Conservation (phyloP, 169 alveolate species). For the Plasmodium sp. region DNA sequence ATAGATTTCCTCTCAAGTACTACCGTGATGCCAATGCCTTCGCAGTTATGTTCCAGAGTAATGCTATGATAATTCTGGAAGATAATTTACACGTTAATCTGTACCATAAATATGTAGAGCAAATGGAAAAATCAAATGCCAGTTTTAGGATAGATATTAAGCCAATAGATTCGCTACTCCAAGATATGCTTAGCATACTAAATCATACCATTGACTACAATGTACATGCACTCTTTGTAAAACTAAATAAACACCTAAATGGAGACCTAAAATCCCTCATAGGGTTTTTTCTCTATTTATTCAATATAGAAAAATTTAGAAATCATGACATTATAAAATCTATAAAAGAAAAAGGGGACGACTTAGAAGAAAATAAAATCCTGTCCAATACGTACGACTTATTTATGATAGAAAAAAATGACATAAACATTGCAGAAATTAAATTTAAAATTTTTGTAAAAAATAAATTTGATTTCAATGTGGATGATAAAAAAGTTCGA, state of each 20-base stretch:
- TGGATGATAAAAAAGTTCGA: background rate
- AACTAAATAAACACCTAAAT: conserved; percentile 16
- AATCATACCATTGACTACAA: background rate
- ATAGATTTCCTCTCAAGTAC: conserved; percentile 11
- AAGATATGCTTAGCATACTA: conserved; percentile 23
- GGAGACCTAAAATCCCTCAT: conserved; percentile 17
- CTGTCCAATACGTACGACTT: background rate
- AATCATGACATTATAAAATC: background rate
- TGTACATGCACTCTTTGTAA: conserved; percentile 5
- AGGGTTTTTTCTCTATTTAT: conserved; percentile 1
- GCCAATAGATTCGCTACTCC: background rate
- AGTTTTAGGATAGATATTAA: background rate
- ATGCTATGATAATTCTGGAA: conserved; percentile 27
- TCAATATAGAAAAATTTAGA: background rate
- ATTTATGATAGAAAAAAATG: conserved; percentile 7
- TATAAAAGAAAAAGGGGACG: background rate
- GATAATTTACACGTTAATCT: background rate
- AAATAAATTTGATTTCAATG: conserved; percentile 11
- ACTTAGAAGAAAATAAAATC: background rate
- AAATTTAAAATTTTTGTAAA: conserved; percentile 17
- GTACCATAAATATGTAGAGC: conserved; percentile 1
- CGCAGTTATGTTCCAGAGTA: conserved; percentile 21
- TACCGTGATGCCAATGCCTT: background rate
- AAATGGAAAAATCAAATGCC: background rate
- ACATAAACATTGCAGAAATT: background rate